Percentiles rank a stretch among this genome's conserved stretches.
Evolutionary conservation across 2,329 filamentous ascomycete species (phyloP).

Genomic region (Paracamarosporium sp.): DNA sequence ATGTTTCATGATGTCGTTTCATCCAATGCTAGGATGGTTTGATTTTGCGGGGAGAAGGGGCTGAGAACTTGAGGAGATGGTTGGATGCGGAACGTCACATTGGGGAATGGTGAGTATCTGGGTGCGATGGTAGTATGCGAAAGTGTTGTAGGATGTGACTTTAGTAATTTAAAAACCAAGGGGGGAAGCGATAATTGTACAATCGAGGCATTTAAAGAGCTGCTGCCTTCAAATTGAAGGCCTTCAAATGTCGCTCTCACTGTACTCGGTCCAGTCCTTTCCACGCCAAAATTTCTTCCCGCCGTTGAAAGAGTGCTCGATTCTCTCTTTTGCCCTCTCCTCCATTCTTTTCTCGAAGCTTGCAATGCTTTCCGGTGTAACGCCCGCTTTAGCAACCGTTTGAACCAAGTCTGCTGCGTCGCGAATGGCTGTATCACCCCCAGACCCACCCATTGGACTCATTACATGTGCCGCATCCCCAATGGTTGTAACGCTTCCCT

Average conservation of each 20-base stretch:
- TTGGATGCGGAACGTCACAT: too few relatives aligned
- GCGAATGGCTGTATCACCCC: slow-evolving; percentile 49
- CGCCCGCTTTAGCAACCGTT: slow-evolving; percentile 20
- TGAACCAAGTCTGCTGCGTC: slow-evolving; percentile 46
- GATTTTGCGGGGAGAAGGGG: too few relatives aligned
- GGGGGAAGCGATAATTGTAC: too few relatives aligned
- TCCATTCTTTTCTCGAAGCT: slow-evolving; percentile 30
- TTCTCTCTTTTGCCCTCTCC: slow-evolving; percentile 22
- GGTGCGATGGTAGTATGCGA: too few relatives aligned
- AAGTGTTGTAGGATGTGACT: too few relatives aligned
- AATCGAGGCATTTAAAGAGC: too few relatives aligned
- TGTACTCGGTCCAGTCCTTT: slow-evolving; percentile 18
- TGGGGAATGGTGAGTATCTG: too few relatives aligned
- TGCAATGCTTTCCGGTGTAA: slow-evolving; percentile 20
- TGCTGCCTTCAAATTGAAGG: too few relatives aligned
- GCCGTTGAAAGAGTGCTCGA: slow-evolving; percentile 18
- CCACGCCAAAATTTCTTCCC: slow-evolving; percentile 19
- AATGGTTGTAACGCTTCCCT: slow-evolving; percentile 41
- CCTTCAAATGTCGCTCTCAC: background rate
- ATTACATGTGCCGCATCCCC: slow-evolving; percentile 49
- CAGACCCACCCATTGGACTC: slow-evolving; percentile 49
- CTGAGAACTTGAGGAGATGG: too few relatives aligned
- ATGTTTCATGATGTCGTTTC: too few relatives aligned
- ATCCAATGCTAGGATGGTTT: too few relatives aligned
- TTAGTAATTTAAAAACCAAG: too few relatives aligned